Evolutionary conservation across 306 rosid species (phyloP), one percentile per base, ranked within the genome.

Genomic region (Mucuna pruriens): DNA sequence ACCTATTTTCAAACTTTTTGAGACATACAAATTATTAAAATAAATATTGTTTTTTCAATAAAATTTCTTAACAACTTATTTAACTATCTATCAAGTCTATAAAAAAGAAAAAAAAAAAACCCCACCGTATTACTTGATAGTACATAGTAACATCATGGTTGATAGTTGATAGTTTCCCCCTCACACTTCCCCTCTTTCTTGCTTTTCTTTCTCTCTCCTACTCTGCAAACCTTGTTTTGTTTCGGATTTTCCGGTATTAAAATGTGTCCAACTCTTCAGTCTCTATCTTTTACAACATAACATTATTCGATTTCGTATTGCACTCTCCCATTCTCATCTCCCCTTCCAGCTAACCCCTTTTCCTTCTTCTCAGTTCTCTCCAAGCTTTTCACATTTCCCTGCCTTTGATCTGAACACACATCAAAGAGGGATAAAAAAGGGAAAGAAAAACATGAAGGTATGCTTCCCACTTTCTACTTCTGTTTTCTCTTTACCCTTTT

Each of bases 211-310:
- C 95, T 88, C 98, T 90, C 70, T 90, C 97, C 84, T 85, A 86
- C 39, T 89, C 94, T 88, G 94, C 94, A 84, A 63, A 74, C 78
- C 90, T 92, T 90, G 94, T 89, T 92, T 85, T 85, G 86, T 78
- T 88, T 87, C 91, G 91, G 79, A 92, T 85, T 94, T 88, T 85
- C 82, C 79, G 84, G 78, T 82, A 68, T 77, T 78, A 49, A 73
- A 48, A 78, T 83, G 70, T 57, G 60, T 81, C 85, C 75, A 78
- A 34, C 13, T 31, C 82, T 16, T 65, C 4, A 13, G 31, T 23
- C 19, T 13, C 52, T 15, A 74, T 68, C 89, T 36, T 84, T 77
- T 82, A 52, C 84, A 84, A 61, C 72, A 23, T 20, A 73, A 73
- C 89, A 89, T 88, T 88, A 87, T 88, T 91, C 80, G 55, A 63